Base-by-base conservation (phyloP, 2,329 filamentous ascomycete species). In the Ramularia endophylla region DNA sequence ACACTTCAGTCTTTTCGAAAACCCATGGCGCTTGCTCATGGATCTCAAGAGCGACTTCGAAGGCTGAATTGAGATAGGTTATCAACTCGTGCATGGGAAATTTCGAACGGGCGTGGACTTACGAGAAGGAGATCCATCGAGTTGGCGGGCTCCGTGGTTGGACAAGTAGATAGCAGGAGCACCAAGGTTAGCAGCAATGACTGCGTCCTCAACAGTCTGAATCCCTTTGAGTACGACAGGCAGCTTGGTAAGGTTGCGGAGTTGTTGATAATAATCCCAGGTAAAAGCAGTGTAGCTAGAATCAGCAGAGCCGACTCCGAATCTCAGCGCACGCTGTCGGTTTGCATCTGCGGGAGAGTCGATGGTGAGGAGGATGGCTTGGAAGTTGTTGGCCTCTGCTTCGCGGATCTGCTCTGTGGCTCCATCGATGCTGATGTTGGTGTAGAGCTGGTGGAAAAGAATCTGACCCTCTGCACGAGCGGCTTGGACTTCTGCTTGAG, bases 41-140 rank as follows among this genome's bases (percentile, higher is more conserved):
- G 42, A 88, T 83, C 48, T 87, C 85, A 9, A 85, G 75, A 3
- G 84, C 85, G 38, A 90, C 79, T 55, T 92, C 86, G 11, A 83
- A 78, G 1, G 81, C 78, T 0, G 5, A 7, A n/a, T 19, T 15
- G 9, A n/a, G 17, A 22, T 34, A 17, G 13, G 17, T 34, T 17
- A 20, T 17, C 20, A 8, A 32, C n/a, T 3, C 5, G 16, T 2
- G 5, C 9, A 17, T 9, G 17, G 13, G 5, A 8, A 34, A 18
- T 19, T 13, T 19, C 17, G 6, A 34, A 17, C 12, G 32, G 18
- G 12, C 3, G 9, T 11, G 3, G 4, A 34, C 32, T 22, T 22
- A 34, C 32, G 32, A 7, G 75, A 82, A 0, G 82, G 81, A 2
- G 73, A 70, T 18, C 70, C 38, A 61, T 67, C 64, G 37, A 64